Evolutionary conservation across 345 rosid genomes (phyloP).

Genomic region (Eucalyptus albens): DNA sequence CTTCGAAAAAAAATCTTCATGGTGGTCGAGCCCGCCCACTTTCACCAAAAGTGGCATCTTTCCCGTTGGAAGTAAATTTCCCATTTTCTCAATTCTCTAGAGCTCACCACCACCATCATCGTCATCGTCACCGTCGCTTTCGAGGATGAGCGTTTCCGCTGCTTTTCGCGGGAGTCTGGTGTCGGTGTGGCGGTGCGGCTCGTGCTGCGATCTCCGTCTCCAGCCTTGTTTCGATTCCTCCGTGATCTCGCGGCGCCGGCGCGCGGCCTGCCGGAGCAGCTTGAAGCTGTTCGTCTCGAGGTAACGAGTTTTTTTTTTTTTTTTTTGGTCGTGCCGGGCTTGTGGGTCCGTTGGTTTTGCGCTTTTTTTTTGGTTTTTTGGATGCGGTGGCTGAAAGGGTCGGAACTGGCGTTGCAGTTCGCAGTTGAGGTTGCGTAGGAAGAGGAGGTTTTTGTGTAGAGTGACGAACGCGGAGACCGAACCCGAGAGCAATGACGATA

Average conservation of each 20-base stretch:
- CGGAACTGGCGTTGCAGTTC: background rate
- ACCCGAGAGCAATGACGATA: slow-evolving; percentile 64
- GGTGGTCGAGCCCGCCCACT: background rate
- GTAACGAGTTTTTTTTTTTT: slow-evolving; percentile 2
- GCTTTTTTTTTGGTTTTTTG: background rate
- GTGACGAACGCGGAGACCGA: slow-evolving; percentile 49
- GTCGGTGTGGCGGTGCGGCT: slow-evolving; percentile 34
- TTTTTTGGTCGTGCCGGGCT: background rate
- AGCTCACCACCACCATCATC: background rate
- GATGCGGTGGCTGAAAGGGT: background rate
- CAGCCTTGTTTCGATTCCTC: slow-evolving; percentile 42
- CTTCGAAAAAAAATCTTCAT: background rate
- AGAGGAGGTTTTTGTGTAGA: slow-evolving; percentile 41
- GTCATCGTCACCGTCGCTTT: background rate
- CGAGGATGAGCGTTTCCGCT: slow-evolving; percentile 43
- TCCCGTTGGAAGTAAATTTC: background rate
- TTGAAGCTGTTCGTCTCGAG: slow-evolving; percentile 25
- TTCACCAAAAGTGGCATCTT: background rate
- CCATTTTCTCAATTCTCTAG: background rate
- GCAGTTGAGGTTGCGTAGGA: slow-evolving; percentile 20
- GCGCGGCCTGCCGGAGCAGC: background rate
- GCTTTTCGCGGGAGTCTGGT: slow-evolving; percentile 36
- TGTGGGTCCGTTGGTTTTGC: background rate
- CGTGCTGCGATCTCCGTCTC: slow-evolving; percentile 36
- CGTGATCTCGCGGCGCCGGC: slow-evolving; percentile 4